Percentiles rank a stretch among this genome's conserved stretches.
Evolutionary conservation across 1,284 basidiomycete genomes (phyloP).

Genomic region (Mycena sp.): DNA sequence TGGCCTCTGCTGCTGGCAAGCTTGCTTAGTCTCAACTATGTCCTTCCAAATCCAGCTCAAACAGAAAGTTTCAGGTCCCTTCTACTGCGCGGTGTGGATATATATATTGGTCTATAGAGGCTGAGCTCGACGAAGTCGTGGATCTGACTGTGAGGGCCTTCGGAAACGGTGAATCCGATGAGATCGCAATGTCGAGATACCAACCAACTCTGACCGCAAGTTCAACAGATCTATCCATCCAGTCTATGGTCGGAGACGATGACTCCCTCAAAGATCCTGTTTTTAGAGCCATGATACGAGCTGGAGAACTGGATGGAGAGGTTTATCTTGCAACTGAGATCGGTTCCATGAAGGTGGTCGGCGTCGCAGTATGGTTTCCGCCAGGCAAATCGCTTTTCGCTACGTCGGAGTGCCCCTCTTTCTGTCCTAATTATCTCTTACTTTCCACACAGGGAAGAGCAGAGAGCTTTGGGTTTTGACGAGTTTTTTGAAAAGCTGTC

Average conservation of each 20-base stretch:
- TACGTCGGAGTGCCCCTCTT: too few relatives aligned
- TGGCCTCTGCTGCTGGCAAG: too few relatives aligned
- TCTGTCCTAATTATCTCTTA: neutral
- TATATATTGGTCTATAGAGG: too few relatives aligned
- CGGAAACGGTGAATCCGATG: conserved; percentile 2
- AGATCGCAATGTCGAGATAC: neutral
- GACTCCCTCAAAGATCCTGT: conserved; percentile 14
- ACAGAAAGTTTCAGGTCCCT: too few relatives aligned
- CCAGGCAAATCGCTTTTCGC: conserved; percentile 20
- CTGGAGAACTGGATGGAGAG: conserved; percentile 17
- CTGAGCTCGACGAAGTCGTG: conserved; percentile 22
- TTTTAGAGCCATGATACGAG: conserved; percentile 24
- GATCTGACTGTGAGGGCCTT: conserved; percentile 18
- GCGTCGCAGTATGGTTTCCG: conserved; percentile 24
- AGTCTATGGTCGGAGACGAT: conserved; percentile 25
- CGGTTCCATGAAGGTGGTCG: conserved; percentile 7
- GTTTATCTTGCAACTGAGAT: conserved; percentile 21
- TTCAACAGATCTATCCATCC: conserved; percentile 11
- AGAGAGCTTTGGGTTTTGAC: conserved; percentile 24
- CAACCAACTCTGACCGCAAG: neutral
- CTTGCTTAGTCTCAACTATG: too few relatives aligned
- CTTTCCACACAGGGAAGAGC: conserved; percentile 9
- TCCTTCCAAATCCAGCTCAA: too few relatives aligned
- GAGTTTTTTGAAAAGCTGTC: conserved; percentile 18
- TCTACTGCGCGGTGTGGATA: too few relatives aligned